Percentiles rank a stretch among this genome's conserved stretches.
phyloP scores from a whole-genome alignment of 441 rosid species.

The Aleurites moluccanus region DNA sequence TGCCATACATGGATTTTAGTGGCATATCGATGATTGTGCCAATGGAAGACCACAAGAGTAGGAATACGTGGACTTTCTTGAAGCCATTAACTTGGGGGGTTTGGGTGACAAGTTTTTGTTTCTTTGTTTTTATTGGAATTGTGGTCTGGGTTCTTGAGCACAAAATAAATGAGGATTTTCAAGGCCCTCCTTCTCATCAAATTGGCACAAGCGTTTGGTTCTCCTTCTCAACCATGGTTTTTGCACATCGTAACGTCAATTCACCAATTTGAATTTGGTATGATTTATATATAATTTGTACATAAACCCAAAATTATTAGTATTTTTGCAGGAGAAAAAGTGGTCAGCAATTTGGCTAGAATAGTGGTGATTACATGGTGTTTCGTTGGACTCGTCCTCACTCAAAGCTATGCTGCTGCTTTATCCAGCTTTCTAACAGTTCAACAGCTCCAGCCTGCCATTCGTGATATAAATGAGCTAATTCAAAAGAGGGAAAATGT shows the following conservation, averaged over 20 bases:
- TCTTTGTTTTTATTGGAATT: constrained; percentile 46
- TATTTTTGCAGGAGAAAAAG: constrained; percentile 32
- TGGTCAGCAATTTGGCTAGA: constrained; percentile 46
- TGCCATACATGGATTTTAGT: constrained; percentile 54
- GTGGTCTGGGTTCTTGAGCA: constrained; percentile 65
- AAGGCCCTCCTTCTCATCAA: constrained; percentile 46
- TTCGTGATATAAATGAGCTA: constrained; percentile 40
- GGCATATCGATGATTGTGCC: constrained; percentile 48
- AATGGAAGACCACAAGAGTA: constrained; percentile 27
- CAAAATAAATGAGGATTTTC: constrained; percentile 51
- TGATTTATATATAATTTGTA: too few species aligned
- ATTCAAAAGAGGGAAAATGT: constrained; percentile 37
- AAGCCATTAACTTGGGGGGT: constrained; percentile 53
- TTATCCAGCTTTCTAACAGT: constrained; percentile 50
- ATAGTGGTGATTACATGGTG: constrained; percentile 57
- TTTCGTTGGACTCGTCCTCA: constrained; percentile 55
- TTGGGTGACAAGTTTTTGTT: constrained; percentile 46
- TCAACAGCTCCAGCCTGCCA: constrained; percentile 40
- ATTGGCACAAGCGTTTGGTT: constrained; percentile 65
- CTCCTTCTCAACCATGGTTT: constrained; percentile 67
- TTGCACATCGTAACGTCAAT: constrained; percentile 52
- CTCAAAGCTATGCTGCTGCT: constrained; percentile 66
- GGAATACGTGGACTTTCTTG: constrained; percentile 42
- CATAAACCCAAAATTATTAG: too few species aligned
- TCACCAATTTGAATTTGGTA: too few species aligned